Base-by-base conservation (phyloP, 345 rosid genomes). In the Syzygium jambos region DNA sequence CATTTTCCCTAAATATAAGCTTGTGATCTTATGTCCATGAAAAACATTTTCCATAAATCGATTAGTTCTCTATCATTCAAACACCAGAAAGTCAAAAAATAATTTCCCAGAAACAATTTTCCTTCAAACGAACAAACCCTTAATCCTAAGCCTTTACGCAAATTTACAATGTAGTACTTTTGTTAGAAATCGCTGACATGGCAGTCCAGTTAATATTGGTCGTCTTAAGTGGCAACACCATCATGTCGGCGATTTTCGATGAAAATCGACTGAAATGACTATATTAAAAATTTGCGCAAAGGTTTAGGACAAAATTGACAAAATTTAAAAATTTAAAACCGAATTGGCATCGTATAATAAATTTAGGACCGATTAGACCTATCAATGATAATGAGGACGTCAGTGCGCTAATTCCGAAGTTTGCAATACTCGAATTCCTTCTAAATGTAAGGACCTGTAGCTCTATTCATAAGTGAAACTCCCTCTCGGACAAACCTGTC, bases 161-260 rank as follows among this genome's bases (percentile, higher is more conserved):
- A 68, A 8, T 30, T 30, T 68, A 1, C 1, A 68, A 68, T 30
- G 22, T 68, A 17, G 22, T 68, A 43, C 11, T 68, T 68, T 30
- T 30, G 11, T 6, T 21, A 8, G 5, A 68, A 17, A 68, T 68
- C 0, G 1, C 11, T 30, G 2, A 16, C 8, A 2, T 1, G 1
- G 0, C 6, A 0, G 0, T 68, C 12, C 1, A 30, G 3, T 30
- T 11, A 68, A 30, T 21, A 0, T 68, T 2, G 15, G 7, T 1
- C 43, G 0, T 29, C 77, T 5, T 65, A 14, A 29, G 77, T 15
- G 77, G 34, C 1, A 29, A 41, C 77, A 29, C 22, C 3, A 4
- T 11, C 12, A 68, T 0, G 0, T 68, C 21, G 30, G 17, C 4
- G 12, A 68, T 2, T 16, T 16, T 11, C 1, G 16, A 68, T 4